phyloP scores from a whole-genome alignment of 148 eudicot species.

The Diospyros kaki region DNA sequence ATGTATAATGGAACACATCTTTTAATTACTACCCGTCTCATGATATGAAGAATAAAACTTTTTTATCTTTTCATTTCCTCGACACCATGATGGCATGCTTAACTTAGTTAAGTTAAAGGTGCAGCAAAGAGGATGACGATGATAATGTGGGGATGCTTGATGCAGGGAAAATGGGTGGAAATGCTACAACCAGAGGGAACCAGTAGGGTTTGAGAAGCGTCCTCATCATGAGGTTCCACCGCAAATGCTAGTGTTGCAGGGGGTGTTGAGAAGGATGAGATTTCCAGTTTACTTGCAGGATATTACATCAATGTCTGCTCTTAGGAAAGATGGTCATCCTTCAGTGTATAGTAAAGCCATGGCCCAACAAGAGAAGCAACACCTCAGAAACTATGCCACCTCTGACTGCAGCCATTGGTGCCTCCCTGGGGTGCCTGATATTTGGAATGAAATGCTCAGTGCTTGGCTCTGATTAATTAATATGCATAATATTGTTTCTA shows the following conservation, averaged over 20 bases:
- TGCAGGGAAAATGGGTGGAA: constrained; percentile 78
- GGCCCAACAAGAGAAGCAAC: constrained; percentile 32
- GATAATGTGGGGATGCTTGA: no score
- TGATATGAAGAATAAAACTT: not conserved
- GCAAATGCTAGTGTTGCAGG: constrained; percentile 44
- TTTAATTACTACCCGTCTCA: no score
- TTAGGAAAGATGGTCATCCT: constrained; percentile 79
- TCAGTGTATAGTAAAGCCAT: constrained; percentile 53
- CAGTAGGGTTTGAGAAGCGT: constrained; percentile 44
- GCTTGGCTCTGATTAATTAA: constrained; percentile 33
- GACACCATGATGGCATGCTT: no score
- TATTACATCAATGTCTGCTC: constrained; percentile 60
- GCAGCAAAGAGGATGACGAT: no score
- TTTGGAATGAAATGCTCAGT: constrained; percentile 73
- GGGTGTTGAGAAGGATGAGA: constrained; percentile 52
- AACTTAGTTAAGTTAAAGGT: no score
- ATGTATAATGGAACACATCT: no score
- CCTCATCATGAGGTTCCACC: constrained; percentile 40
- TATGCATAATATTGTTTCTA: no score
- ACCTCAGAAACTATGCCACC: constrained; percentile 14
- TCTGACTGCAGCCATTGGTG: constrained; percentile 96
- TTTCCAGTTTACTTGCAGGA: constrained; percentile 71
- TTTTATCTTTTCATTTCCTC: no score
- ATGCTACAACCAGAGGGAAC: constrained; percentile 72
- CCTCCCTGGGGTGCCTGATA: constrained; percentile 87